phyloP scores from a whole-genome alignment of 2,329 filamentous ascomycete genomes.

The Paramyrothecium sp. region DNA sequence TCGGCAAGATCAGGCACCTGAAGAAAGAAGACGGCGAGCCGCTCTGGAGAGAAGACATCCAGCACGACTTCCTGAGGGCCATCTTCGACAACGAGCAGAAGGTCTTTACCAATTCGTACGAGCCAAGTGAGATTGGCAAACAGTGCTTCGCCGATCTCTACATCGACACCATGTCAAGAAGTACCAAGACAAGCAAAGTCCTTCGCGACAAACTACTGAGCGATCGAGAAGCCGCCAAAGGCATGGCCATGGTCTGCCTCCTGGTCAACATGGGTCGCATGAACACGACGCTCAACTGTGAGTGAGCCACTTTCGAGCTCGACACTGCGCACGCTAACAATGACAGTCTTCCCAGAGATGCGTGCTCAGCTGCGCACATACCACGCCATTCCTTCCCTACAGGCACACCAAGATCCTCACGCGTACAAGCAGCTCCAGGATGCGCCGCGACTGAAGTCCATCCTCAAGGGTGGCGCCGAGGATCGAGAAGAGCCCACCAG shows the following conservation, averaged over 20 bases:
- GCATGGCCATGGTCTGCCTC: conserved; percentile 99
- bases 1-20: conserved; percentile 76
- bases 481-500: conserved; percentile 81
- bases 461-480: conserved; percentile 93
- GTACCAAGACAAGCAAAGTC: conserved; percentile 98
- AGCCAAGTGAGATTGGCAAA: conserved; percentile 56
- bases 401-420: conserved; percentile 91
- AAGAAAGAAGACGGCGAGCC: conserved; percentile 90
- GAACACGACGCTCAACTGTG: conserved; percentile 98
- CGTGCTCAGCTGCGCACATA: conserved; percentile 95
- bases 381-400: conserved; percentile 93
- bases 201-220: conserved; percentile 93
- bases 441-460: conserved; percentile 92
- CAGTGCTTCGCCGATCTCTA: conserved; percentile 93
- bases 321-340: conserved; percentile 12
- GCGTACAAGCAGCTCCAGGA: conserved; percentile 98
- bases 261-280: conserved; percentile 96
- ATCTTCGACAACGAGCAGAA: conserved; percentile 72
- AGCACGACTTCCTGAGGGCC: conserved; percentile 79
- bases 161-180: conserved; percentile 97
- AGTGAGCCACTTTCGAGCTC: conserved; percentile 24
- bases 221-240: conserved; percentile 87
- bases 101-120: conserved; percentile 92
- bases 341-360: conserved; percentile 95
- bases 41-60: conserved; percentile 83